A percentile compares a stretch with the other conserved stretches of the same genome.
Conservation (phyloP, 495 filamentous ascomycete genomes). For the Aspergillus asperescens region DNA sequence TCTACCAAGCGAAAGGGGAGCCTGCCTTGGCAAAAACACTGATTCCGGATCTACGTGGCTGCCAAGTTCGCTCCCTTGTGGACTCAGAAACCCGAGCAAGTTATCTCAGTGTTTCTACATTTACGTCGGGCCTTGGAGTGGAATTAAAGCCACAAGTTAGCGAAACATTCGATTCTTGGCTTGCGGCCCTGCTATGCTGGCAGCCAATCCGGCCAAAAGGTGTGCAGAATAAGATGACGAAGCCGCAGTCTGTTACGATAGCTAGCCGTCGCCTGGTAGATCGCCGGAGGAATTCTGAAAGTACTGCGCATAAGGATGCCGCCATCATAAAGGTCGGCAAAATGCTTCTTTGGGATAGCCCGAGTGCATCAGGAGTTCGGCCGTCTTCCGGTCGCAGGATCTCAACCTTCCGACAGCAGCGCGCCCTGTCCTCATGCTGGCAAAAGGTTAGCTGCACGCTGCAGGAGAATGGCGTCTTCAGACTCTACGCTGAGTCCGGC, state of each 20-base stretch:
- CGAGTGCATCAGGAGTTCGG: constrained; percentile 39
- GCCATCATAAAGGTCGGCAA: constrained; percentile 97
- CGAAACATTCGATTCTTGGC: constrained; percentile 83
- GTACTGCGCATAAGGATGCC: constrained; percentile 60
- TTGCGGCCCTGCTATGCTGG: constrained; percentile 91
- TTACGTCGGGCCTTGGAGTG: constrained; percentile 62
- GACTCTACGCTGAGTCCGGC: constrained; percentile 79
- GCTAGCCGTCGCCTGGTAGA: constrained; percentile 48
- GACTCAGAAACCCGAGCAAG: constrained; percentile 57
- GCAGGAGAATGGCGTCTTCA: constrained; percentile 92
- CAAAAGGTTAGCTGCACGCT: constrained; percentile 85
- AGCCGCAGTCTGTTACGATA: constrained; percentile 51
- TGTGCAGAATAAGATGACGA: constrained; percentile 68
- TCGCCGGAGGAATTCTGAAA: constrained; percentile 57
- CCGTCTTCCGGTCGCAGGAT: constrained; percentile 38
- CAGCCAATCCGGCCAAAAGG: constrained; percentile 78
- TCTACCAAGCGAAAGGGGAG: constrained; percentile 54
- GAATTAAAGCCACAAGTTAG: constrained; percentile 67
- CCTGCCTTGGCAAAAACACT: constrained; percentile 53
- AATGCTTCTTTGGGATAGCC: constrained; percentile 79
- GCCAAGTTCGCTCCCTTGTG: constrained; percentile 66
- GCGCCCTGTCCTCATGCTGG: constrained; percentile 61
- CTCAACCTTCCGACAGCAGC: constrained; percentile 52
- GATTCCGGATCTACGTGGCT: constrained; percentile 81
- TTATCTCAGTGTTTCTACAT: constrained; percentile 77